Evolutionary conservation across 2,329 filamentous ascomycete genomes (phyloP).

Genomic region (Ceratocystis eucalypticola): DNA sequence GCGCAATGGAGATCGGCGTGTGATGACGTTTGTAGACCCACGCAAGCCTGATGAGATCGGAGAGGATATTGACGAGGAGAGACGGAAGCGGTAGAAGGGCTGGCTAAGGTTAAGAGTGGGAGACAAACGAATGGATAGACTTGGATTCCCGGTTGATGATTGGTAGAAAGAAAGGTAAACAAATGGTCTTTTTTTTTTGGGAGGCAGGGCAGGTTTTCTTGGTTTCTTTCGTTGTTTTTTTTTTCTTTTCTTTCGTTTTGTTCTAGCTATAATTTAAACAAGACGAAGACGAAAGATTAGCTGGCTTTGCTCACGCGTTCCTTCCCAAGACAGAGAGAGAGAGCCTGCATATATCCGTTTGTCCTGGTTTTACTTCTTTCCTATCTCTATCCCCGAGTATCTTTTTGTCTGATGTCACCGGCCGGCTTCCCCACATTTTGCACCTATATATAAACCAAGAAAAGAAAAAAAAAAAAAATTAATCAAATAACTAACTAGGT

Average conservation of each 20-base stretch:
- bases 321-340: background rate
- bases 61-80: conserved; percentile 37
- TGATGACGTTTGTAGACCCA: conserved; percentile 43
- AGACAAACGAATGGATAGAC: background rate
- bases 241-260: background rate
- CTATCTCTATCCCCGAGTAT: background rate
- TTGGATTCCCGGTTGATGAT: background rate
- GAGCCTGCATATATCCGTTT: too few species aligned
- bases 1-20: conserved; percentile 43
- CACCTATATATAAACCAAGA: too few species aligned
- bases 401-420: too few species aligned
- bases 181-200: background rate
- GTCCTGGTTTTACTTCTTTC: background rate
- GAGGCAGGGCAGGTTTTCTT: background rate
- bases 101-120: too few species aligned
- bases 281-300: background rate
- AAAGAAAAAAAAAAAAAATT: too few species aligned
- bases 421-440: too few species aligned
- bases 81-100: conserved; percentile 14
- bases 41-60: conserved; percentile 40
- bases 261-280: conserved; percentile 3
- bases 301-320: conserved; percentile 14
- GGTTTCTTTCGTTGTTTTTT: background rate
- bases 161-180: background rate
- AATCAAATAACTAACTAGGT: too few species aligned